Evolutionary conservation across 139 green algal species (phyloP).

Genomic region (Zygnema cylindricum): DNA sequence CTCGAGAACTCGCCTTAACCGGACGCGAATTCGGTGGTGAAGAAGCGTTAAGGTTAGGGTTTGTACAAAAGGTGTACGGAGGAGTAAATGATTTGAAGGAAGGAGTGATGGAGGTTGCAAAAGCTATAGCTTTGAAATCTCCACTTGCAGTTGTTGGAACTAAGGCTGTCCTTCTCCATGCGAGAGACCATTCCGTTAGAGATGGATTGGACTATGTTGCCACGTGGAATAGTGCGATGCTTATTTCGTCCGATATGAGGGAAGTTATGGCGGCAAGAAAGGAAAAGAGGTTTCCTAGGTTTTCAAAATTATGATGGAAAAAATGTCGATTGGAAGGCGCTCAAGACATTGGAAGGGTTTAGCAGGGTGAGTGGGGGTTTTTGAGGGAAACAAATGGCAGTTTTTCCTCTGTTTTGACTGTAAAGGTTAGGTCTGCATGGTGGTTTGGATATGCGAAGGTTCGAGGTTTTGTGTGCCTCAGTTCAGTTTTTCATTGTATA

Average conservation of each 20-base stretch:
- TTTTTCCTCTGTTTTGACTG: too few relatives aligned
- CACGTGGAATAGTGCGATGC: slow-evolving; percentile 69
- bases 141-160: slow-evolving; percentile 71
- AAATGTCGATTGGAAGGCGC: too few relatives aligned
- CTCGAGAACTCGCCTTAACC: slow-evolving; percentile 83
- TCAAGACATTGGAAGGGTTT: too few relatives aligned
- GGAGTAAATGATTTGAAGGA: slow-evolving; percentile 8
- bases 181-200: slow-evolving; percentile 63
- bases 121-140: slow-evolving; percentile 45
- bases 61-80: slow-evolving; percentile 46
- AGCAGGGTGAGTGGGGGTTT: too few relatives aligned
- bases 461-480: too few relatives aligned
- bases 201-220: slow-evolving; percentile 76
- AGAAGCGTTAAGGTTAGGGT: slow-evolving; percentile 51
- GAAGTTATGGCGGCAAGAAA: slow-evolving; percentile 44
- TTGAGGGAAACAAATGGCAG: too few relatives aligned
- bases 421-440: too few relatives aligned
- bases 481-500: too few relatives aligned
- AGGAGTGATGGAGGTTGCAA: slow-evolving; percentile 23
- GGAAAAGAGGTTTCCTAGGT: slow-evolving; percentile 6
- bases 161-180: slow-evolving; percentile 75
- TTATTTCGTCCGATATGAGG: slow-evolving; percentile 67
- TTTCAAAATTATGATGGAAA: slow-evolving; percentile 39
- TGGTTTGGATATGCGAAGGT: too few relatives aligned
- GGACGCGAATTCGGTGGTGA: slow-evolving; percentile 59